phyloP scores from a whole-genome alignment of 352 stramenopile genomes.

The Aphanomyces euteiches region DNA sequence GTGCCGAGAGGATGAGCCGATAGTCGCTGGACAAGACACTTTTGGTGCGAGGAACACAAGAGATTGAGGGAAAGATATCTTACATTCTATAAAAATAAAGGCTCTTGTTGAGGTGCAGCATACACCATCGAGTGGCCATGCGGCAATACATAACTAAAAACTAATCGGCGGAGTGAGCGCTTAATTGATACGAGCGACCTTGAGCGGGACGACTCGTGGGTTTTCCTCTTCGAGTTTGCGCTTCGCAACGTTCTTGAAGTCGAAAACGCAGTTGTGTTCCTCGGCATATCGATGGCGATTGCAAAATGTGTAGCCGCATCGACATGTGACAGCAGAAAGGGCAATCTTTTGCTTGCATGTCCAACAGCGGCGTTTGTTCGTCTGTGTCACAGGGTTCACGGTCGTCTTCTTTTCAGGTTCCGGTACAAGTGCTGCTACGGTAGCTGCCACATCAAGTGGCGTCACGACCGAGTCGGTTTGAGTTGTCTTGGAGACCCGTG shows the following conservation, averaged over 20 bases:
- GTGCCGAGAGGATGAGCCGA: too few species aligned
- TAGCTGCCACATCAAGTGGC: background rate
- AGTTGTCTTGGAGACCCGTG: background rate
- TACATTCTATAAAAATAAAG: background rate
- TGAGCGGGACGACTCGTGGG: conserved; percentile 67
- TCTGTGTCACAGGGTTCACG: conserved; percentile 46
- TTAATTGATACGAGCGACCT: conserved; percentile 86
- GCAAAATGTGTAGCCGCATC: conserved; percentile 89
- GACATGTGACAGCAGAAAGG: conserved; percentile 80
- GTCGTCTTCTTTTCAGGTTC: background rate
- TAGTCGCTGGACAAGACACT: too few species aligned
- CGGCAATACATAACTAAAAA: conserved; percentile 19
- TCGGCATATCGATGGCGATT: conserved; percentile 86
- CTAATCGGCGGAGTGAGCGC: background rate
- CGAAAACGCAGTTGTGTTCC: conserved; percentile 82
- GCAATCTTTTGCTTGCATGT: conserved; percentile 83
- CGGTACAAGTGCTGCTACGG: background rate
- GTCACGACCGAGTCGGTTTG: background rate
- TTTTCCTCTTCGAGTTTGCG: conserved; percentile 80
- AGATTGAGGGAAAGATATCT: too few species aligned
- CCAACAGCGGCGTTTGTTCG: conserved; percentile 86
- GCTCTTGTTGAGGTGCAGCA: background rate
- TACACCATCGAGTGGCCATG: too few species aligned
- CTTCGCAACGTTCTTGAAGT: conserved; percentile 83
- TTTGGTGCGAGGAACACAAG: too few species aligned